Percentiles rank a stretch among this genome's conserved stretches.
Evolutionary conservation across 2,329 filamentous ascomycete species (phyloP).

Genomic region (Hymenoscyphus repandus): DNA sequence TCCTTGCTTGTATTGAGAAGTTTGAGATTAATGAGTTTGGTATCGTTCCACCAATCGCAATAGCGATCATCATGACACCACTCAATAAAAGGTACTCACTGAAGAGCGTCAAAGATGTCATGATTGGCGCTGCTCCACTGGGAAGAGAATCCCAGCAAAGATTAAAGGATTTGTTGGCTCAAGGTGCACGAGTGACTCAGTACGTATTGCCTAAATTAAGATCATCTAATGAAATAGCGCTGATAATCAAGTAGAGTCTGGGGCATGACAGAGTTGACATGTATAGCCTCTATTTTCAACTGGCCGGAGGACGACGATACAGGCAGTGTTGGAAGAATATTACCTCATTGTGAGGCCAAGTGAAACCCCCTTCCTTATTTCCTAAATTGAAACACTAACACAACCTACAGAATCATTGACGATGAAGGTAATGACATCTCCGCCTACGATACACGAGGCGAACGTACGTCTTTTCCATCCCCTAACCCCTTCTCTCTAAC

Average conservation of each 20-base stretch:
- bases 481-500: neutral
- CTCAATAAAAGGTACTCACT: constrained; percentile 34
- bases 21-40: constrained; percentile 62
- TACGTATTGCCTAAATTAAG: neutral
- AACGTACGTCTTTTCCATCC: constrained; percentile 21
- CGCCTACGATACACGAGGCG: constrained; percentile 27
- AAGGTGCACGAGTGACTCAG: constrained; percentile 38
- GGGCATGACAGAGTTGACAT: constrained; percentile 46
- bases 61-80: constrained; percentile 45
- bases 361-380: constrained; percentile 2
- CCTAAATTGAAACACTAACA: neutral
- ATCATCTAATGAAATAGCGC: neutral
- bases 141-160: constrained; percentile 36
- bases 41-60: constrained; percentile 70
- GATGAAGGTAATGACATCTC: constrained; percentile 24
- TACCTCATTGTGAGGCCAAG: constrained; percentile 35
- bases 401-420: constrained; percentile 20
- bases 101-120: constrained; percentile 48
- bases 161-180: constrained; percentile 37
- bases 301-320: constrained; percentile 46
- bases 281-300: constrained; percentile 20
- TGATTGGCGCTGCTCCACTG: constrained; percentile 45
- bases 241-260: constrained; percentile 33
- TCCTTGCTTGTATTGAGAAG: constrained; percentile 62
- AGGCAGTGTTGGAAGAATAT: constrained; percentile 42